A percentile compares a stretch with the other conserved stretches of the same genome.
These are phyloP conservation scores for Puccinia triticina DNA, from an alignment of 1,284 basidiomycete genomes.

Conservation along the genomic window DNA sequence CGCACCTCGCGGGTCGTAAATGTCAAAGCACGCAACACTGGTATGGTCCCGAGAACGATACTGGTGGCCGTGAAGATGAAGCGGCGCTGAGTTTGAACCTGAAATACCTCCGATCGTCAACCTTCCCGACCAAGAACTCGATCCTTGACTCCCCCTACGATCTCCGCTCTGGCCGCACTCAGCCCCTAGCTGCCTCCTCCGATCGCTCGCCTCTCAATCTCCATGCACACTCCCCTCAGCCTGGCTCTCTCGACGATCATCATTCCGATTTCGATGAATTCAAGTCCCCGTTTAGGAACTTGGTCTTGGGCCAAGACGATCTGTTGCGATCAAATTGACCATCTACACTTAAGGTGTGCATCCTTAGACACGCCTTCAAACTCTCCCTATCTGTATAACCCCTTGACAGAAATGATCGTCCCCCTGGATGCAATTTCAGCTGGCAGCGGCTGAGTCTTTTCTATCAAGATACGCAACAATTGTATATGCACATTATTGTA, in stretches of 20 bases:
- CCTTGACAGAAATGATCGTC: too few relatives aligned
- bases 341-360: neutral
- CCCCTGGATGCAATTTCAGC: too few relatives aligned
- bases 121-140: constrained; percentile 27
- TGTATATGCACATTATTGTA: too few relatives aligned
- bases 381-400: neutral
- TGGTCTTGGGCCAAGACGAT: constrained; percentile 14
- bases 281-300: constrained; percentile 25
- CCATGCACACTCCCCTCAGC: neutral
- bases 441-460: too few relatives aligned
- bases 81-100: constrained; percentile 1
- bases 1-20: neutral
- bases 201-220: neutral
- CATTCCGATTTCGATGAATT: constrained; percentile 6
- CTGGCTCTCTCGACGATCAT: neutral
- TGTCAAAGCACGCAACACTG: neutral
- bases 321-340: constrained; percentile 1
- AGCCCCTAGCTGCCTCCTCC: neutral
- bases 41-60: neutral
- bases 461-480: too few relatives aligned
- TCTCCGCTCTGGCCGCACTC: neutral
- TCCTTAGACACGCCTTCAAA: neutral
- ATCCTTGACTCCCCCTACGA: neutral
- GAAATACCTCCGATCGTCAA: constrained; percentile 6
- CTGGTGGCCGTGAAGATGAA: neutral